Evolutionary conservation across 2,329 filamentous ascomycete species (phyloP), one percentile per base, ranked within the genome.

Genomic region (Cyphellophora europaea): DNA sequence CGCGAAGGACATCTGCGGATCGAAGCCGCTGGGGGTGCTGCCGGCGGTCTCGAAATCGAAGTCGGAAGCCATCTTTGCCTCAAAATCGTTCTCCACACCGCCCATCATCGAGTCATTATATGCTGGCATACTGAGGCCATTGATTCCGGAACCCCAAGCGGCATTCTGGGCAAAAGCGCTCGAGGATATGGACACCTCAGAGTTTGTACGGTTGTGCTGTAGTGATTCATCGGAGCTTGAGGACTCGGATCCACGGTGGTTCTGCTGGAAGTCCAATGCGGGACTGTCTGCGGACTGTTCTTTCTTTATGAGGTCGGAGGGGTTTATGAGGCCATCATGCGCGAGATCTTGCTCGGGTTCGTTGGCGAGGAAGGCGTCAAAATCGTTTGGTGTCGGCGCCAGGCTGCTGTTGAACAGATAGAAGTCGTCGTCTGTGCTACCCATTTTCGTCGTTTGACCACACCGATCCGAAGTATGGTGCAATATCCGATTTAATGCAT

Each of bases 21-120:
- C 38, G 60, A 50, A 25, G 52, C 47, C 61, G 40, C 60, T 65
- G 2, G 63, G 62, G 21, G 61, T 66, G 45, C 62, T 65, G 5
- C 61, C 62, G 19, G 63, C 63, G 39, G 62, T 65, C 28, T 66
- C 62, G 41, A 66, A 66, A 42, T 66, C 63, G 38, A 66, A 66
- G 10, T 61, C 62, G 17, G 62, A 62, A 43, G 63, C 62, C 63
- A 67, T 65, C 11, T 59, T 61, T 5, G 53, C 57, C 41, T 66
- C 63, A 28, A 64, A 45, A 33, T 66, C 63, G 38, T 44, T 47
- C 36, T 61, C 55, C 35, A 63, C 47, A 8, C 53, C 48, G 10
- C 49, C 45, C 33, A 57, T 50, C 6, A 54, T 53, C 5, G 55
- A 48, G 32, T 61, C 57, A 28, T 54, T 57, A 38, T 63, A 61